Conservation (phyloP, 495 filamentous ascomycete genomes). For the Penicillium bovifimosum region DNA sequence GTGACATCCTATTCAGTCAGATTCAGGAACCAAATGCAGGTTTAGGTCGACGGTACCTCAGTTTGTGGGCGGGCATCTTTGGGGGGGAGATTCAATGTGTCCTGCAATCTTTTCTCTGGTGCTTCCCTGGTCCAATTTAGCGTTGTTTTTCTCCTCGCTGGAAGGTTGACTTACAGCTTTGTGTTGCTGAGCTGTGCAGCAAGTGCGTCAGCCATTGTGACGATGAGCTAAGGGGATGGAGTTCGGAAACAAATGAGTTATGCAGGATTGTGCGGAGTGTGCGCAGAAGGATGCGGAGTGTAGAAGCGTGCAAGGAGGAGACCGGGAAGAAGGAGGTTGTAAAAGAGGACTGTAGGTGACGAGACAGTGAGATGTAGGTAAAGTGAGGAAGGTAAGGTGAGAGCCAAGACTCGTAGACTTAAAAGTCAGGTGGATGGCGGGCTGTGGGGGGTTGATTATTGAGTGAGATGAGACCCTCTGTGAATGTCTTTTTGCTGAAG, state of each 20-base stretch:
- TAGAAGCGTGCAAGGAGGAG: background rate
- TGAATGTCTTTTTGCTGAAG: background rate
- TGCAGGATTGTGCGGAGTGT: background rate
- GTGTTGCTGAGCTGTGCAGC: slow-evolving; percentile 66
- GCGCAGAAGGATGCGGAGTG: background rate
- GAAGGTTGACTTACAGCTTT: slow-evolving; percentile 53
- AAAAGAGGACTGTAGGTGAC: background rate
- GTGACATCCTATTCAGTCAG: slow-evolving; percentile 75
- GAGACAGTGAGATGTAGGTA: background rate
- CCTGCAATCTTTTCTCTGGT: slow-evolving; percentile 69
- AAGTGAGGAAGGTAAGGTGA: background rate
- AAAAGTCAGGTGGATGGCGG: background rate
- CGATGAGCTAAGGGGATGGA: slow-evolving; percentile 9
- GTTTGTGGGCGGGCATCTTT: slow-evolving; percentile 90
- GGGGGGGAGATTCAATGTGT: slow-evolving; percentile 66
- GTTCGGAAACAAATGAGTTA: background rate
- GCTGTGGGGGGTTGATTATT: background rate
- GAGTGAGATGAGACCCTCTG: background rate
- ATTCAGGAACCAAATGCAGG: background rate
- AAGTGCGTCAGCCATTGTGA: slow-evolving; percentile 55
- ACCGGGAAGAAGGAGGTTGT: background rate
- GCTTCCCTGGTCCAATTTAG: slow-evolving; percentile 41
- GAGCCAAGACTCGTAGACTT: background rate
- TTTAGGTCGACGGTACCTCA: slow-evolving; percentile 52
- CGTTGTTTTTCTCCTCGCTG: background rate